Conservation (phyloP, 2,329 filamentous ascomycete species). For the Nemania serpens region DNA sequence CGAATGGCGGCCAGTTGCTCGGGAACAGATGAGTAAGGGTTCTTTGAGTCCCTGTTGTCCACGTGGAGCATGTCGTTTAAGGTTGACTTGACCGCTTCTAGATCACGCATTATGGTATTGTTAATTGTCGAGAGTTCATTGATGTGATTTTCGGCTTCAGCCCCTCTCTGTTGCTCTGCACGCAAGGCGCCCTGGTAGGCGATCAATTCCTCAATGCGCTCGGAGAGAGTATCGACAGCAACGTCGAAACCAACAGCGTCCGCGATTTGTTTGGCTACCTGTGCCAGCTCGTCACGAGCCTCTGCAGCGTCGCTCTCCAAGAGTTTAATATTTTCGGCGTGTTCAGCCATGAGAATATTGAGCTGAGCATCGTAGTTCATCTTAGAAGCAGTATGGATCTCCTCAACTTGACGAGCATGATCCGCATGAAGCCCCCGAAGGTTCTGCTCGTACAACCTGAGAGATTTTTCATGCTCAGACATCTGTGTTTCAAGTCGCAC, state of each 20-base stretch:
- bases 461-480: conserved; percentile 60
- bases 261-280: conserved; percentile 66
- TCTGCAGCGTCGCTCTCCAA: conserved; percentile 67
- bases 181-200: conserved; percentile 63
- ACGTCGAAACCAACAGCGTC: conserved; percentile 65
- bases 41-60: conserved; percentile 51
- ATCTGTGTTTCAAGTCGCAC: conserved; percentile 63
- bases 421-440: conserved; percentile 54
- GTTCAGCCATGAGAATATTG: conserved; percentile 62
- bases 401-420: conserved; percentile 56
- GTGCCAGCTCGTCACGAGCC: conserved; percentile 68
- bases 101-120: conserved; percentile 63
- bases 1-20: conserved; percentile 67
- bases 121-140: conserved; percentile 62
- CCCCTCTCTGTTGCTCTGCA: conserved; percentile 62
- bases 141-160: conserved; percentile 61
- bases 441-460: conserved; percentile 59
- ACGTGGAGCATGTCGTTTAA: conserved; percentile 59
- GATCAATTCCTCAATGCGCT: conserved; percentile 62
- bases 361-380: conserved; percentile 63
- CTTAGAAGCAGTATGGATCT: conserved; percentile 54
- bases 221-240: conserved; percentile 69
- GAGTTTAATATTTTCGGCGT: conserved; percentile 58
- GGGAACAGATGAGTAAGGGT: conserved; percentile 52
- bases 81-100: conserved; percentile 63